Evolutionary conservation across 2,329 filamentous ascomycete genomes (phyloP).

Genomic region (Dissoconium aciculare): DNA sequence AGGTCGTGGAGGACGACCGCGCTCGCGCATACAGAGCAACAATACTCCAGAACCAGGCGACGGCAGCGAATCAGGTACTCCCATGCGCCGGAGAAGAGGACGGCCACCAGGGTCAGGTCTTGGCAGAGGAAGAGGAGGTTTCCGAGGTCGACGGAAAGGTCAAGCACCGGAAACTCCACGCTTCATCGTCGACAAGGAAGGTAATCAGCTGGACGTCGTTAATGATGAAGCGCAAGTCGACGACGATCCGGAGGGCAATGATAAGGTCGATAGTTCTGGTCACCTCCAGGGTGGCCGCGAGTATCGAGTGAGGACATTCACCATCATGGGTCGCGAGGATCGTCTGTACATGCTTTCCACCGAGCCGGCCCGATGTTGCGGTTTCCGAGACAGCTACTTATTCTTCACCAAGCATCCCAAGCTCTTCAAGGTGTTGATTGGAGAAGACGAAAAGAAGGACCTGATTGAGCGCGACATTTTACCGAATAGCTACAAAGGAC

Average conservation of each 20-base stretch:
- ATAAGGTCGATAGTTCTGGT: slow-evolving; percentile 83
- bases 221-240: slow-evolving; percentile 85
- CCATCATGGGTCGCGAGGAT: slow-evolving; percentile 66
- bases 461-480: slow-evolving; percentile 92
- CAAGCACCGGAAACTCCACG: slow-evolving; percentile 62
- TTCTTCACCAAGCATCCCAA: slow-evolving; percentile 98
- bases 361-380: slow-evolving; percentile 88
- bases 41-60: slow-evolving; percentile 42
- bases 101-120: slow-evolving; percentile 27
- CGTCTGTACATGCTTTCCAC: slow-evolving; percentile 97
- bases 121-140: slow-evolving; percentile 35
- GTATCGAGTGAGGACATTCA: slow-evolving; percentile 92
- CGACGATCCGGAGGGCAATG: slow-evolving; percentile 74
- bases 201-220: slow-evolving; percentile 76
- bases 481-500: slow-evolving; percentile 95
- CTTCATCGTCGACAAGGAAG: slow-evolving; percentile 83
- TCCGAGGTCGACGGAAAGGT: slow-evolving; percentile 61
- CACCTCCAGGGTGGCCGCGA: slow-evolving; percentile 70
- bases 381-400: slow-evolving; percentile 93
- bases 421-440: slow-evolving; percentile 95
- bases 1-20: slow-evolving; percentile 19
- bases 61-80: slow-evolving; percentile 34
- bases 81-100: slow-evolving; percentile 35
- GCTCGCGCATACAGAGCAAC: slow-evolving; percentile 50
- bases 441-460: slow-evolving; percentile 92